phyloP scores from a whole-genome alignment of 73 alveolate genomes.

The Stentor coeruleus region DNA sequence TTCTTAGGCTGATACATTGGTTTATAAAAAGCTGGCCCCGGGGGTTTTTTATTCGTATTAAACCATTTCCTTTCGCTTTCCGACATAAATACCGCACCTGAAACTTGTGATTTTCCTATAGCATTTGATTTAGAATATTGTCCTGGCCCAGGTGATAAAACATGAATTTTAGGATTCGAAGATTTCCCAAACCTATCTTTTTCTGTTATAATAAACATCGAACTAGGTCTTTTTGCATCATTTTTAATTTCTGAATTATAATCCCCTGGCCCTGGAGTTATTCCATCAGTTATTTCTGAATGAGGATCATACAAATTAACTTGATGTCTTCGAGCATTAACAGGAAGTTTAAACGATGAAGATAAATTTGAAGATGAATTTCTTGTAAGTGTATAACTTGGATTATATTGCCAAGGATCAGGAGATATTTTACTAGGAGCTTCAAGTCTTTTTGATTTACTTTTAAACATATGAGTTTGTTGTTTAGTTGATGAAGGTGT shows the following conservation, averaged over 20 bases:
- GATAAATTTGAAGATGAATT: conserved; percentile 19
- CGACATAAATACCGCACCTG: conserved; percentile 25
- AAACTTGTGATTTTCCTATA: not conserved
- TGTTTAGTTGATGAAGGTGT: not conserved
- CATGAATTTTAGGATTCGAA: conserved; percentile 28
- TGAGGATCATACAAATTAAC: conserved; percentile 69
- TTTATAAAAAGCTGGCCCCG: conserved; percentile 29
- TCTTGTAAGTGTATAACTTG: not conserved
- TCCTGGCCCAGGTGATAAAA: conserved; percentile 23
- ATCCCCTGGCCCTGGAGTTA: conserved; percentile 67
- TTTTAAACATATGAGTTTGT: not conserved
- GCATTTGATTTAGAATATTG: not conserved
- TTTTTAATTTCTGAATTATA: too few relatives aligned
- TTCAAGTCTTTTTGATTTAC: conserved; percentile 13
- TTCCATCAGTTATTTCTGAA: conserved; percentile 29
- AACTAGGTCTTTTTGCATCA: not conserved
- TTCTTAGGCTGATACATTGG: conserved; percentile 13
- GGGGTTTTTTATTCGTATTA: conserved; percentile 4
- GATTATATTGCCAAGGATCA: conserved; percentile 12
- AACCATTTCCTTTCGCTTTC: conserved; percentile 6
- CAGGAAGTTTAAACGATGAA: conserved; percentile 38
- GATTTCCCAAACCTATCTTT: conserved; percentile 30
- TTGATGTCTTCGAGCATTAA: conserved; percentile 44
- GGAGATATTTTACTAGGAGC: not conserved
- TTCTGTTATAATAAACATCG: conserved; percentile 26